Evolutionary conservation across 1,139 yeast genomes (phyloP).

Genomic region (Hemisphaericaspora xylanilytica): DNA sequence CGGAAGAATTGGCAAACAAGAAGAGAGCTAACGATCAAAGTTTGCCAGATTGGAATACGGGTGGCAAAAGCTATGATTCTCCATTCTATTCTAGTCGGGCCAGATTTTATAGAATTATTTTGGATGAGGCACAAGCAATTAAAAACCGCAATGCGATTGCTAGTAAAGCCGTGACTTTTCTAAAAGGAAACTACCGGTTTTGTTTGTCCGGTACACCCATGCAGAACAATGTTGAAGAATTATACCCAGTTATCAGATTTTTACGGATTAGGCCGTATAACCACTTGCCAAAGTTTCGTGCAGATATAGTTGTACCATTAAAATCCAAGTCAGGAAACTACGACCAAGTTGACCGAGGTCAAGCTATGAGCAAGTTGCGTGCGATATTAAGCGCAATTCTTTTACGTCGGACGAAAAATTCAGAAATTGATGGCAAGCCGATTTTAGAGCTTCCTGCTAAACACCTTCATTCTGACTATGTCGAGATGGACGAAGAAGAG

Average conservation of each 20-base stretch:
- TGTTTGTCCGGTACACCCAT: conserved; percentile 88
- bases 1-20: conserved; percentile 30
- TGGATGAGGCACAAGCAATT: conserved; percentile 85
- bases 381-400: conserved; percentile 74
- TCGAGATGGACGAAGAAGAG: conserved; percentile 53
- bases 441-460: conserved; percentile 71
- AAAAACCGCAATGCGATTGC: conserved; percentile 63
- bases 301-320: conserved; percentile 60
- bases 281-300: conserved; percentile 54
- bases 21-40: conserved; percentile 16
- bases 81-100: conserved; percentile 65
- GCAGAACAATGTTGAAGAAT: conserved; percentile 53
- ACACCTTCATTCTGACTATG: conserved; percentile 44
- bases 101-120: conserved; percentile 57
- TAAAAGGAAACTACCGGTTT: conserved; percentile 58
- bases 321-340: conserved; percentile 33
- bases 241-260: conserved; percentile 1
- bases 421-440: conserved; percentile 77
- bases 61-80: conserved; percentile 49
- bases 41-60: conserved; percentile 39
- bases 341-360: conserved; percentile 31
- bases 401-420: conserved; percentile 73
- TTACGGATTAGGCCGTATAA: conserved; percentile 50
- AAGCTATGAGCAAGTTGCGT: conserved; percentile 63
- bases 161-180: conserved; percentile 57